These are phyloP conservation scores for Fusarium longipes DNA, from an alignment of 2,329 filamentous ascomycete genomes.

Conservation along the genomic window DNA sequence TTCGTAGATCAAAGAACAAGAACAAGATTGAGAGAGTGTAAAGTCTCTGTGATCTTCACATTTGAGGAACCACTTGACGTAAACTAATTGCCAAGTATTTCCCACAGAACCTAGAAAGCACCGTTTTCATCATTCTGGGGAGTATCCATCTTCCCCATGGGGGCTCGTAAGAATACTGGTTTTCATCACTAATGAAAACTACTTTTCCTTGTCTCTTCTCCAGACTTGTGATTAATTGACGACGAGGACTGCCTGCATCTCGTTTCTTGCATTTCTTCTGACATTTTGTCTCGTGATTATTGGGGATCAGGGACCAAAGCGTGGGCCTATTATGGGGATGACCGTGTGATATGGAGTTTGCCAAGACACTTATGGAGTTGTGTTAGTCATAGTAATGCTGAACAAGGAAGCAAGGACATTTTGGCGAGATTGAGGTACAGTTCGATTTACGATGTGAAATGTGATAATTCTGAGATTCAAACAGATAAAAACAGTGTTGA, in stretches of 20 bases:
- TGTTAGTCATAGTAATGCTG: constrained; percentile 35
- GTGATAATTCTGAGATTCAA: too few relatives aligned
- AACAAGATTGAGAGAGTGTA: too few relatives aligned
- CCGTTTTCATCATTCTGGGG: constrained; percentile 15
- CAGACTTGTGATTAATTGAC: background rate
- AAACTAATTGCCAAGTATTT: background rate
- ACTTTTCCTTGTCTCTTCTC: background rate
- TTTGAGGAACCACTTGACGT: background rate
- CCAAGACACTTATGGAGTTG: constrained; percentile 22
- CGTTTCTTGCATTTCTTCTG: background rate
- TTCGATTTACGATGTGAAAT: background rate
- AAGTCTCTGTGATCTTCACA: accelerated
- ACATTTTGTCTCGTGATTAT: constrained; percentile 24
- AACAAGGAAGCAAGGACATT: constrained; percentile 10
- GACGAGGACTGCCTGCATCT: background rate
- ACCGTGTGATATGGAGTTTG: constrained; percentile 18
- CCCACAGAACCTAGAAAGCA: background rate
- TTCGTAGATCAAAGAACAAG: background rate
- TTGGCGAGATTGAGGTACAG: background rate
- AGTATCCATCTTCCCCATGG: constrained; percentile 29
- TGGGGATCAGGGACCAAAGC: constrained; percentile 23
- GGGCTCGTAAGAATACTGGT: constrained; percentile 7
- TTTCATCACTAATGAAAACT: constrained; percentile 28
- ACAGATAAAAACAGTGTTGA: background rate
- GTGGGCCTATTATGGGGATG: constrained; percentile 30